Evolutionary conservation across 768 basidiomycete genomes (phyloP).

Genomic region (Calocybe cyanea): DNA sequence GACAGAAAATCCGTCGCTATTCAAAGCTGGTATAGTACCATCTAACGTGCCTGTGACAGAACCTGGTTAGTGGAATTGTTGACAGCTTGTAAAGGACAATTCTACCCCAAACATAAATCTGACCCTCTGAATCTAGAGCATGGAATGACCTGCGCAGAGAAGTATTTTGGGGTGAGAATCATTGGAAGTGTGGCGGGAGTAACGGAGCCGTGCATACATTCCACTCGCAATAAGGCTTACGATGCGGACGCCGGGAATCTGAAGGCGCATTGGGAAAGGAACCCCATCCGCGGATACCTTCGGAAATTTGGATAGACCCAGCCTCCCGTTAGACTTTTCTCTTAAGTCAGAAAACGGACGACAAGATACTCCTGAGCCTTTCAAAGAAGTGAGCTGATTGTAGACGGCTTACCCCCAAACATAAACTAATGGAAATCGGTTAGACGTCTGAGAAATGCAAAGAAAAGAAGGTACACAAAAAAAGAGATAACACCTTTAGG

Average conservation of each 20-base stretch:
- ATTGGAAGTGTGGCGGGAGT: background rate
- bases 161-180: constrained; percentile 2
- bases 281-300: constrained; percentile 33
- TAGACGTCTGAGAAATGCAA: background rate
- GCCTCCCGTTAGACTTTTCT: constrained; percentile 56
- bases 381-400: background rate
- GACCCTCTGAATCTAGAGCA: constrained; percentile 73
- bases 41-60: constrained; percentile 54
- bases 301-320: constrained; percentile 48
- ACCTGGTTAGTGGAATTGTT: constrained; percentile 5
- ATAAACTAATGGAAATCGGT: constrained; percentile 31
- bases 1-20: constrained; percentile 54
- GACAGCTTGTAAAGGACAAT: constrained; percentile 1
- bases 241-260: constrained; percentile 56
- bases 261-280: constrained; percentile 63
- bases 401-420: constrained; percentile 43
- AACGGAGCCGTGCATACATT: constrained; percentile 49
- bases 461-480: constrained; percentile 13
- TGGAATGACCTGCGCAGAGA: constrained; percentile 71
- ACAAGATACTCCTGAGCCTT: background rate
- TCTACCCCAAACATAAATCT: constrained; percentile 79
- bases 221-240: constrained; percentile 78
- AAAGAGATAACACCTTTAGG: constrained; percentile 52
- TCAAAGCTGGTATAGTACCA: constrained; percentile 36
- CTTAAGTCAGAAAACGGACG: constrained; percentile 30